Conservation (phyloP, 768 basidiomycete species). For the Podaxis sp. region DNA sequence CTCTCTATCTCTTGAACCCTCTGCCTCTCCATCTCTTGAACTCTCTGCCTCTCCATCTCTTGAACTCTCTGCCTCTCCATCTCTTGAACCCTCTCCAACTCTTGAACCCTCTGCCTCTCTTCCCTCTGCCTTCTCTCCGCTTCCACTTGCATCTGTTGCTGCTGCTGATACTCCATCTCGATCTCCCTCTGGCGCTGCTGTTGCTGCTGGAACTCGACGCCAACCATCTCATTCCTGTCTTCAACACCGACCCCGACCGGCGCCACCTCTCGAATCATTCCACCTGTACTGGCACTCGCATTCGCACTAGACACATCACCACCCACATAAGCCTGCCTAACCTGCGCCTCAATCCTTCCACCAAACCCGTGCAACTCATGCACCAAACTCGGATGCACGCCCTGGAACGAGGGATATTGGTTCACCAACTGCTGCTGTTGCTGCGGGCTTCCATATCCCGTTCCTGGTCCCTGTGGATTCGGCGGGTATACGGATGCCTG, state of each 20-base stretch:
- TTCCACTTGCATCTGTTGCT: conserved; percentile 26
- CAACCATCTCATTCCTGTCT: conserved; percentile 18
- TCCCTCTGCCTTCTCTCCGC: conserved; percentile 24
- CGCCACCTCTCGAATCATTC: conserved; percentile 25
- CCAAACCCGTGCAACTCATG: conserved; percentile 59
- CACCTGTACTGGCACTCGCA: conserved; percentile 31
- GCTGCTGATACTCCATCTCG: conserved; percentile 20
- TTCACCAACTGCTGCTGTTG: background rate
- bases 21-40: conserved; percentile 5
- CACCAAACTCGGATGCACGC: conserved; percentile 55
- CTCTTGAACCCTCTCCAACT: no score
- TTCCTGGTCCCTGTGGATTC: background rate
- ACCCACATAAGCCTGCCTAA: conserved; percentile 42
- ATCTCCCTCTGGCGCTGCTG: conserved; percentile 20
- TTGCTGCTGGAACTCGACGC: conserved; percentile 24
- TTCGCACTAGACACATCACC: background rate
- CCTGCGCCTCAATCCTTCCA: conserved; percentile 50
- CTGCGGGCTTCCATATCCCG: background rate
- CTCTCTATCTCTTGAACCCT: conserved; percentile 17
- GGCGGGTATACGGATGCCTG: background rate
- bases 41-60: no score
- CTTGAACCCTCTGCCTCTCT: no score
- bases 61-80: no score
- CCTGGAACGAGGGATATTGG: background rate
- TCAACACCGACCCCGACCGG: conserved; percentile 13